Percentiles rank a stretch among this genome's conserved stretches.
phyloP scores from a whole-genome alignment of 176 grass and related monocot genomes.

The Musa itinerans region DNA sequence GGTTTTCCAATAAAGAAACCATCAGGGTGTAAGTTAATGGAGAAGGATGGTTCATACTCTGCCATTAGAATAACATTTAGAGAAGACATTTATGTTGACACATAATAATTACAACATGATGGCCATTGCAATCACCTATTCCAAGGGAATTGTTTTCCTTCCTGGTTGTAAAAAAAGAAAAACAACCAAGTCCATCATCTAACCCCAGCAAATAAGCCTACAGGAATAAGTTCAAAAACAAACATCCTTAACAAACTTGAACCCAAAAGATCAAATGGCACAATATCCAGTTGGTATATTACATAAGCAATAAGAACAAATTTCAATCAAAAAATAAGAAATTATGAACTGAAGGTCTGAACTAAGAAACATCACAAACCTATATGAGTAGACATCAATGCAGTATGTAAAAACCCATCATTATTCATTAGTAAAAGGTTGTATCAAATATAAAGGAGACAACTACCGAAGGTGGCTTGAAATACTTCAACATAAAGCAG shows the following conservation, averaged over 20 bases:
- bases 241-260: not conserved
- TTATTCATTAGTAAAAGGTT: too few relatives aligned
- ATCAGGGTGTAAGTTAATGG: slow-evolving; percentile 39
- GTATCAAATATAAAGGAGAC: too few relatives aligned
- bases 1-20: slow-evolving; percentile 37
- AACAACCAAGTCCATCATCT: not conserved
- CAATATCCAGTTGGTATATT: too few relatives aligned
- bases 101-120: not conserved
- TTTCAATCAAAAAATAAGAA: too few relatives aligned
- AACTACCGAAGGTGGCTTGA: too few relatives aligned
- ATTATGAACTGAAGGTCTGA: too few relatives aligned
- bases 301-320: too few relatives aligned
- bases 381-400: too few relatives aligned
- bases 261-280: too few relatives aligned
- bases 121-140: slow-evolving; percentile 25
- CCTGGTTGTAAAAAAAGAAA: not conserved
- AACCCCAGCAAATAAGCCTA: slow-evolving; percentile 13
- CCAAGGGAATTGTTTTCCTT: slow-evolving; percentile 9
- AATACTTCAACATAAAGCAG: too few relatives aligned
- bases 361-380: too few relatives aligned
- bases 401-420: too few relatives aligned
- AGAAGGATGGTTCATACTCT: slow-evolving; percentile 41
- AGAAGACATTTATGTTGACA: not conserved
- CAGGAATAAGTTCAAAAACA: slow-evolving; percentile 1
- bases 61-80: not conserved